These are phyloP conservation scores for barrel medic (Medicago truncatula) DNA, from an alignment of 306 rosid genomes.

Conservation along the genomic window DNA sequence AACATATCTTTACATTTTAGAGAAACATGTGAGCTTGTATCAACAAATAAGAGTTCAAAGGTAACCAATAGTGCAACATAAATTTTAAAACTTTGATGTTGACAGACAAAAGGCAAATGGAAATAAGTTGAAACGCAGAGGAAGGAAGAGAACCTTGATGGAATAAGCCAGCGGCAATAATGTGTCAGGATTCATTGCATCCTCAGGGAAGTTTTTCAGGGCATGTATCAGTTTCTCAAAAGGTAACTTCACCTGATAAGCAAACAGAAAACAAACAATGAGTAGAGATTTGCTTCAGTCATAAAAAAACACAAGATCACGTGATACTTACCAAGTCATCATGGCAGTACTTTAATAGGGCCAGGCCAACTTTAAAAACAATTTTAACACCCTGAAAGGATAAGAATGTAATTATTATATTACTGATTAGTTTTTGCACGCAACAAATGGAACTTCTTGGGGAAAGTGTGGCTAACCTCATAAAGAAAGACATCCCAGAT, in stretches of 20 bases:
- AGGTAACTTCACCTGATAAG: constrained; percentile 79
- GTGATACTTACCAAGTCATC: constrained; percentile 88
- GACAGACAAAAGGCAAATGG: too few species aligned
- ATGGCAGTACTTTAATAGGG: constrained; percentile 89
- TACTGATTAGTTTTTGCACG: constrained; percentile 21
- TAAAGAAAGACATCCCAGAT: constrained; percentile 96
- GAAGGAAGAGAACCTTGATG: constrained; percentile 70
- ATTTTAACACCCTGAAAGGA: constrained; percentile 85
- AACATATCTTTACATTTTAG: too few species aligned
- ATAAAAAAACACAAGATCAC: constrained; percentile 28
- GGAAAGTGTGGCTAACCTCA: constrained; percentile 69
- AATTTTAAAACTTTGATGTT: too few species aligned
- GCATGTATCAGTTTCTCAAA: constrained; percentile 95
- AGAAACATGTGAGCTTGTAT: too few species aligned
- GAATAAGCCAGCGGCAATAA: constrained; percentile 92
- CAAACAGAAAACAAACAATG: constrained; percentile 37
- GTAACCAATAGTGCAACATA: too few species aligned
- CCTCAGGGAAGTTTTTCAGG: constrained; percentile 89
- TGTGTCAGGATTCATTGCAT: constrained; percentile 90
- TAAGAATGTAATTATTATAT: constrained; percentile 25
- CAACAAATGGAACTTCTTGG: constrained; percentile 27
- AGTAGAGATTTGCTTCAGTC: constrained; percentile 19
- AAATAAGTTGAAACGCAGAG: constrained; percentile 24
- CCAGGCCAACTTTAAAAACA: constrained; percentile 93
- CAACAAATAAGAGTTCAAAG: too few species aligned